phyloP scores from a whole-genome alignment of 2,329 filamentous ascomycete species.

The Calonectria naviculata region DNA sequence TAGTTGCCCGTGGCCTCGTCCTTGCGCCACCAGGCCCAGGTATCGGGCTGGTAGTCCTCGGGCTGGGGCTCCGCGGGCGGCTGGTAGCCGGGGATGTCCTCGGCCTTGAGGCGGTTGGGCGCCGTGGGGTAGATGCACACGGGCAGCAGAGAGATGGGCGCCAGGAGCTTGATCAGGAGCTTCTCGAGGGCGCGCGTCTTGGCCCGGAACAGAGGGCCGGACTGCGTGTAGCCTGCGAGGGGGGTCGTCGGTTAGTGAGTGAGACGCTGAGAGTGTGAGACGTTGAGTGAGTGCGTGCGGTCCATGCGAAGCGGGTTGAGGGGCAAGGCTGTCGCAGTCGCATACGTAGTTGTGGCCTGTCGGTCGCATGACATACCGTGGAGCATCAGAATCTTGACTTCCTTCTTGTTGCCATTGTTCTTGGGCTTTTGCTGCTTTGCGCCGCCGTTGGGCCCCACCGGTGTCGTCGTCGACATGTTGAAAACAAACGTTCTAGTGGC shows the following conservation, averaged over 20 bases:
- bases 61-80: slow-evolving; percentile 54
- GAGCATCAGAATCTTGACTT: slow-evolving; percentile 80
- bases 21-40: slow-evolving; percentile 86
- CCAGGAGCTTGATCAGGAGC: slow-evolving; percentile 78
- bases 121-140: slow-evolving; percentile 76
- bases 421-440: slow-evolving; percentile 42
- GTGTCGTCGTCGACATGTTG: slow-evolving; percentile 40
- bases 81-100: slow-evolving; percentile 77
- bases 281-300: background rate
- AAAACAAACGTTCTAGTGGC: slow-evolving; percentile 21
- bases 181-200: slow-evolving; percentile 93
- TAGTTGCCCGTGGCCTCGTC: slow-evolving; percentile 75
- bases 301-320: background rate
- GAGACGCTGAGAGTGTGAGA: background rate
- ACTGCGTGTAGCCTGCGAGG: slow-evolving; percentile 84
- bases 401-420: slow-evolving; percentile 54
- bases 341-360: background rate
- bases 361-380: slow-evolving; percentile 63
- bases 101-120: slow-evolving; percentile 70
- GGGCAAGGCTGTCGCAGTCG: background rate
- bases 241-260: slow-evolving; percentile 22
- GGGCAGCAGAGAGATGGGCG: slow-evolving; percentile 64
- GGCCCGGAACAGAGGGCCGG: slow-evolving; percentile 83
- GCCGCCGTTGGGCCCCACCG: slow-evolving; percentile 26
- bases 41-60: slow-evolving; percentile 68